A percentile compares a stretch with the other conserved stretches of the same genome.
phyloP scores from a whole-genome alignment of 1,284 basidiomycete genomes.

The Dichomitus squalens region DNA sequence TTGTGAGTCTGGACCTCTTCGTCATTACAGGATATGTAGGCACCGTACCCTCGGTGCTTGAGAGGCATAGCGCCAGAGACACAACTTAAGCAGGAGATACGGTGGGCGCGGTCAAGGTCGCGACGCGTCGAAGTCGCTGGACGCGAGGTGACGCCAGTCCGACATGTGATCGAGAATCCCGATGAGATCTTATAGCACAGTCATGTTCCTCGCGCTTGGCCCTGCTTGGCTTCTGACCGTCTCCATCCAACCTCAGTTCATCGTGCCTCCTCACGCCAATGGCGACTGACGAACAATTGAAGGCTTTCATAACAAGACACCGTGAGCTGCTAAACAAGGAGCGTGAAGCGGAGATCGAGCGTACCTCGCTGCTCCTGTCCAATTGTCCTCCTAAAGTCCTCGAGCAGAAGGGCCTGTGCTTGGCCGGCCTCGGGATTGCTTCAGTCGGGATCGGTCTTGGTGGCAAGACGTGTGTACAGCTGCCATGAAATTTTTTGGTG shows the following conservation, averaged over 20 bases:
- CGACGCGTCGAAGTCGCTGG: neutral
- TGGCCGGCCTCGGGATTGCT: constrained; percentile 74
- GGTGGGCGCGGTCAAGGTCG: neutral
- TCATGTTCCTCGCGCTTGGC: neutral
- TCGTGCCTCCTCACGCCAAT: constrained; percentile 12
- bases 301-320: constrained; percentile 74
- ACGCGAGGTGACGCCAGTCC: constrained; percentile 1
- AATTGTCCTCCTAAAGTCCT: constrained; percentile 85
- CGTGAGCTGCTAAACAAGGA: constrained; percentile 70
- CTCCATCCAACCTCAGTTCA: neutral
- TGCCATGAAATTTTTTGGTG: neutral
- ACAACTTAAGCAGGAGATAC: neutral
- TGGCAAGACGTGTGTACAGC: constrained; percentile 77
- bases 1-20: constrained; percentile 16
- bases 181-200: constrained; percentile 16
- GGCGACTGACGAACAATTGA: constrained; percentile 45
- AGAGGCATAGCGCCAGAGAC: constrained; percentile 9
- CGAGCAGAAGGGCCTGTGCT: constrained; percentile 84
- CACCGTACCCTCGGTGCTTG: constrained; percentile 13
- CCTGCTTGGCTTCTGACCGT: neutral
- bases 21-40: constrained; percentile 23
- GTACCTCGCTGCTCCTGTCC: constrained; percentile 79
- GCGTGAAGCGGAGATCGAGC: constrained; percentile 81
- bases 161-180: constrained; percentile 15
- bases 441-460: constrained; percentile 82